Evolutionary conservation across 1,284 basidiomycete genomes (phyloP), one percentile per base, ranked within the genome.

Genomic region (Papiliotrema laurentii): DNA sequence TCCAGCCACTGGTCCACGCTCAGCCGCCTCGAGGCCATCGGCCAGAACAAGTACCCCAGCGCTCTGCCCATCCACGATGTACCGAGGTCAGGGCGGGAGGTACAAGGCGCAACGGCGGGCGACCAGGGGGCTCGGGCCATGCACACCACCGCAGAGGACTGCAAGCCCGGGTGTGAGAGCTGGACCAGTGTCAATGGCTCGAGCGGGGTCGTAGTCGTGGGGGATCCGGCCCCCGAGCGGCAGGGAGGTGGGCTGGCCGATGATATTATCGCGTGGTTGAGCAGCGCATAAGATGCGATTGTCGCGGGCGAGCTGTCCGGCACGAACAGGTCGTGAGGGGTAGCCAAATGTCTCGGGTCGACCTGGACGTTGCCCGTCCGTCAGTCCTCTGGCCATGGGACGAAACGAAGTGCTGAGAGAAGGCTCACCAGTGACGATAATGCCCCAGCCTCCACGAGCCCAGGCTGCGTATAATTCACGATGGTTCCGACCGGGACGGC

Each of bases 111-210:
- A 4, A 89, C 65, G 0, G 91, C 83, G 2, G 80, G 75, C 13
- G 59, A 45, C 43, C 64, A 66, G 4, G 68, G 66, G 24, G 51
- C 31, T 10, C 69, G 62, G n/a, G 65, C 58, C 19, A 68, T 42
- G 31, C 56, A 56, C 28, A 59, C 55, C 4, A 59, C 75, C 61
- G 63, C 83, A 81, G 10, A 77, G 9, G 89, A 89, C 70, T 97
- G 93, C 21, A 93, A 80, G 3, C 93, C 93, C 0, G 83, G 76
- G 66, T 97, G 93, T 31, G 80, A 88, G 37, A 97, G 76, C 66
- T 97, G 93, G 76, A 93, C 83, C 19, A 80, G 59, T 0, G 69
- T 64, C 1, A 77, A 57, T 19, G 4, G 55, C 43, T 33, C 24
- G 28, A 3, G 35, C 47, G 13, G 45, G n/a, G n/a, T n/a, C n/a